phyloP scores from a whole-genome alignment of 352 stramenopile genomes.

The Globisporangium perplexum region DNA sequence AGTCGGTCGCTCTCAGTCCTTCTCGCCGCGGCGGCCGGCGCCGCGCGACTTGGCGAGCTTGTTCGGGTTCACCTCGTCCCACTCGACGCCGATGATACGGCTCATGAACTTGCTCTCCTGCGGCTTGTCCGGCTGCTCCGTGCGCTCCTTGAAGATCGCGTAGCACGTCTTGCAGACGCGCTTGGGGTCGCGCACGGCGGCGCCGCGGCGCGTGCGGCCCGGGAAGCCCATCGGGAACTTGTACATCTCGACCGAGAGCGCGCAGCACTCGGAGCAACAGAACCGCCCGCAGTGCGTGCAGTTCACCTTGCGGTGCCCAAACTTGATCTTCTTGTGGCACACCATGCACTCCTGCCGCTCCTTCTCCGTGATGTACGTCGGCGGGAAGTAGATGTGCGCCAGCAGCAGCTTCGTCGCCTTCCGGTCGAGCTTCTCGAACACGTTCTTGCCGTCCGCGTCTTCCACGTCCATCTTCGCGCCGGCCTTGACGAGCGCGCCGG shows the following conservation, averaged over 20 bases:
- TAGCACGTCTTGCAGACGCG: slow-evolving; percentile 86
- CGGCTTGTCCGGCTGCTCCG: slow-evolving; percentile 53
- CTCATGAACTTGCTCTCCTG: slow-evolving; percentile 64
- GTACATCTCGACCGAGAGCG: slow-evolving; percentile 61
- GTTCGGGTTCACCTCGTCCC: slow-evolving; percentile 88
- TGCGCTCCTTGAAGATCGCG: slow-evolving; percentile 80
- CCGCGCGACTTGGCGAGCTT: slow-evolving; percentile 49
- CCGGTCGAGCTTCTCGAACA: slow-evolving; percentile 82
- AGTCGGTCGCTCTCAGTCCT: slow-evolving; percentile 16
- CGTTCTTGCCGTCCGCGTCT: slow-evolving; percentile 74
- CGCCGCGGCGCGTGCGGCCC: slow-evolving; percentile 59
- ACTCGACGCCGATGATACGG: slow-evolving; percentile 82
- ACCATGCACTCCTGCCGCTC: slow-evolving; percentile 81
- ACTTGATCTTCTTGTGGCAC: slow-evolving; percentile 84
- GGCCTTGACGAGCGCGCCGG: slow-evolving; percentile 70
- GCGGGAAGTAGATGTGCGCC: slow-evolving; percentile 84
- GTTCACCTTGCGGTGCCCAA: slow-evolving; percentile 81
- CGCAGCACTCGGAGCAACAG: slow-evolving; percentile 66
- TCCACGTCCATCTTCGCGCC: slow-evolving; percentile 86
- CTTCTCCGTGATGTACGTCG: slow-evolving; percentile 84
- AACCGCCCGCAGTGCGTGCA: slow-evolving; percentile 82
- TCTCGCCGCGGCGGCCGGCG: slow-evolving; percentile 58
- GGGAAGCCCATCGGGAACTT: slow-evolving; percentile 85
- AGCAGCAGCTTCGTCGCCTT: slow-evolving; percentile 67
- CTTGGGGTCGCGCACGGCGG: slow-evolving; percentile 57